Evolutionary conservation across 2,329 filamentous ascomycete genomes (phyloP).

Genomic region (Colletotrichum shisoi): DNA sequence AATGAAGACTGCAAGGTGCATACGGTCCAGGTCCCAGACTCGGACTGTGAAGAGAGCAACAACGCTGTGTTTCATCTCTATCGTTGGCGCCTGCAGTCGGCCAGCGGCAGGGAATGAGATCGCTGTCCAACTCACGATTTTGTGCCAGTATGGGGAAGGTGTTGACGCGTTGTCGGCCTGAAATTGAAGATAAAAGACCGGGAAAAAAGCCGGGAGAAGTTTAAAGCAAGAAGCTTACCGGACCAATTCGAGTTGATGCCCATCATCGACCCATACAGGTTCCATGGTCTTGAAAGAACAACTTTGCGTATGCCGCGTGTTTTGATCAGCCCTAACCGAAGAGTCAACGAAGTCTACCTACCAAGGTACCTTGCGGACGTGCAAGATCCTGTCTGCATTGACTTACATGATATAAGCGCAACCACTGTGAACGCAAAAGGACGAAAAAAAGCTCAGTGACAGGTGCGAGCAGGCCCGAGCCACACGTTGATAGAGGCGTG

Average conservation of each 20-base stretch:
- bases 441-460: constrained; percentile 7
- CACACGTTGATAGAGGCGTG: not conserved
- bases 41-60: not conserved
- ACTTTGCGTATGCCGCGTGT: not conserved
- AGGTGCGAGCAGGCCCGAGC: constrained; percentile 8
- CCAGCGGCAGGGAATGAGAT: constrained; percentile 6
- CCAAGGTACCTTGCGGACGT: not conserved
- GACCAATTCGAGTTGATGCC: constrained; percentile 30
- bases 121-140: constrained; percentile 28
- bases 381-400: not conserved
- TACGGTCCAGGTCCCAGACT: not conserved
- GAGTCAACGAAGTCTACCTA: not conserved
- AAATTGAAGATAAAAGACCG: not conserved
- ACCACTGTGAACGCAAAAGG: not conserved
- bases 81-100: constrained; percentile 17
- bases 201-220: constrained; percentile 2
- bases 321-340: not conserved
- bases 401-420: not conserved
- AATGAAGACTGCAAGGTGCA: constrained; percentile 1
- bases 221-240: constrained; percentile 22
- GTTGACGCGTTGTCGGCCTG: not conserved
- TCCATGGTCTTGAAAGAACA: constrained; percentile 3
- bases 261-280: constrained; percentile 9
- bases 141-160: constrained; percentile 15
- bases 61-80: constrained; percentile 16